These are phyloP conservation scores for Leucosporidium scottii DNA, from an alignment of 768 basidiomycete genomes.

Conservation along the genomic window DNA sequence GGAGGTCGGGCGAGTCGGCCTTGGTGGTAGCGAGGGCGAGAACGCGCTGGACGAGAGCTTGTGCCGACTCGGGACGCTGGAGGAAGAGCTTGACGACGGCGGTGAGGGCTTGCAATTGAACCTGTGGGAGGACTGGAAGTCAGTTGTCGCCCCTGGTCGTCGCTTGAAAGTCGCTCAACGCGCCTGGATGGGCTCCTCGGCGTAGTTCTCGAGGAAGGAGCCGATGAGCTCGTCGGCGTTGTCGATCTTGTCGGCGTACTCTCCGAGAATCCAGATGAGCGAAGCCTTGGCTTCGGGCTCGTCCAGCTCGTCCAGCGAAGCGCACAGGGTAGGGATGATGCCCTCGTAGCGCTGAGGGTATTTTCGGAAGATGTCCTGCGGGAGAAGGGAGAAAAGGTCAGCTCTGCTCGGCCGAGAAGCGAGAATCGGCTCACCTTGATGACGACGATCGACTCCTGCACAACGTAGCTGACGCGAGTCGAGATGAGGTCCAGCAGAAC, in stretches of 20 bases:
- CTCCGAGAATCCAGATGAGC: slow-evolving; percentile 98
- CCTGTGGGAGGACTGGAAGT: slow-evolving; percentile 44
- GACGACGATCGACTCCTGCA: slow-evolving; percentile 95
- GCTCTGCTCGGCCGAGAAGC: neutral
- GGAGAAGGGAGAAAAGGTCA: neutral
- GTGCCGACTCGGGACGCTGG: slow-evolving; percentile 87
- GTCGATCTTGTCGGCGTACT: slow-evolving; percentile 94
- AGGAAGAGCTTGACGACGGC: slow-evolving; percentile 95
- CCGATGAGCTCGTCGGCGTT: slow-evolving; percentile 88
- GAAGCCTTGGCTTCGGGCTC: slow-evolving; percentile 98
- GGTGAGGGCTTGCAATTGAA: slow-evolving; percentile 58
- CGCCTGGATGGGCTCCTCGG: slow-evolving; percentile 56
- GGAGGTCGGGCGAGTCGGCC: slow-evolving; percentile 91
- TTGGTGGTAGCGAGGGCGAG: slow-evolving; percentile 92
- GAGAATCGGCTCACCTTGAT: slow-evolving; percentile 67
- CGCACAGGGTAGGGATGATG: slow-evolving; percentile 87
- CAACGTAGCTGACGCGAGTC: slow-evolving; percentile 91
- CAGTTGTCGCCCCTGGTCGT: too few relatives aligned
- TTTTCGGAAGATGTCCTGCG: slow-evolving; percentile 92
- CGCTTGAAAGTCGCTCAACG: neutral
- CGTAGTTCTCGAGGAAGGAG: slow-evolving; percentile 85
- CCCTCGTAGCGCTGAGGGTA: slow-evolving; percentile 96
- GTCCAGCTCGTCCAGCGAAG: slow-evolving; percentile 90
- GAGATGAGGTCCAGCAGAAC: slow-evolving; percentile 86
- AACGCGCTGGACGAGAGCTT: slow-evolving; percentile 84